Percentiles rank a stretch among this genome's conserved stretches.
phyloP scores from a whole-genome alignment of 805 yeast genomes.

The Teunomyces funiuensis region DNA sequence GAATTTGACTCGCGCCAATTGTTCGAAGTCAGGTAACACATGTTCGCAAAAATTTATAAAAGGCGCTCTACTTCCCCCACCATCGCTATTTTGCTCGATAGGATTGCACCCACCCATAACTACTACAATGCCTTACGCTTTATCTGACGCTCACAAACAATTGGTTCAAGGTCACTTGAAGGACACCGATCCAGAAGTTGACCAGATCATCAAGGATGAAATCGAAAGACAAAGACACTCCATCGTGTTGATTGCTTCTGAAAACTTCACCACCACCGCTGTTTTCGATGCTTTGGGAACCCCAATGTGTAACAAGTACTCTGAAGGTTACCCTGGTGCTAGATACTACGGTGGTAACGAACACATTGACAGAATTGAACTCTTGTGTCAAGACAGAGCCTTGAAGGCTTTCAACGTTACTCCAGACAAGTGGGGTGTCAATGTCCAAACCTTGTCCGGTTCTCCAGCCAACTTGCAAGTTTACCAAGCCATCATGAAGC shows the following conservation, averaged over 20 bases:
- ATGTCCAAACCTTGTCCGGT: slow-evolving; percentile 93
- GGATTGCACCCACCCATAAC: not conserved
- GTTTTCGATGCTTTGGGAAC: slow-evolving; percentile 95
- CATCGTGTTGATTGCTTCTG: slow-evolving; percentile 90
- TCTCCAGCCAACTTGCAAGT: slow-evolving; percentile 96
- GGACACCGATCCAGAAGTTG: slow-evolving; percentile 84
- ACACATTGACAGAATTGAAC: slow-evolving; percentile 87
- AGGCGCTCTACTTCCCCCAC: slow-evolving; percentile 5
- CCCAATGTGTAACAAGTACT: slow-evolving; percentile 95
- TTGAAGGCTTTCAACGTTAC: slow-evolving; percentile 75
- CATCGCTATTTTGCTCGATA: not conserved
- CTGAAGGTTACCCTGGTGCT: slow-evolving; percentile 98
- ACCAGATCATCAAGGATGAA: slow-evolving; percentile 72
- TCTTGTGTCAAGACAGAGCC: slow-evolving; percentile 89
- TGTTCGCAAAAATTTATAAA: slow-evolving; percentile 2
- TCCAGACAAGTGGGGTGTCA: slow-evolving; percentile 92
- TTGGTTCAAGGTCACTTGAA: slow-evolving; percentile 62
- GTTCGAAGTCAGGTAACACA: slow-evolving; percentile 7
- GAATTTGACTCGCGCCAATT: slow-evolving; percentile 6
- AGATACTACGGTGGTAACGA: slow-evolving; percentile 98
- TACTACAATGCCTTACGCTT: slow-evolving; percentile 42
- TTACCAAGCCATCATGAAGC: slow-evolving; percentile 84
- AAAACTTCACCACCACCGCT: slow-evolving; percentile 92
- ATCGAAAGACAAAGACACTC: slow-evolving; percentile 86
- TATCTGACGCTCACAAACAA: slow-evolving; percentile 48